These are phyloP conservation scores for Albophoma yamanashiensis DNA, from an alignment of 2,329 filamentous ascomycete species.

Conservation along the genomic window DNA sequence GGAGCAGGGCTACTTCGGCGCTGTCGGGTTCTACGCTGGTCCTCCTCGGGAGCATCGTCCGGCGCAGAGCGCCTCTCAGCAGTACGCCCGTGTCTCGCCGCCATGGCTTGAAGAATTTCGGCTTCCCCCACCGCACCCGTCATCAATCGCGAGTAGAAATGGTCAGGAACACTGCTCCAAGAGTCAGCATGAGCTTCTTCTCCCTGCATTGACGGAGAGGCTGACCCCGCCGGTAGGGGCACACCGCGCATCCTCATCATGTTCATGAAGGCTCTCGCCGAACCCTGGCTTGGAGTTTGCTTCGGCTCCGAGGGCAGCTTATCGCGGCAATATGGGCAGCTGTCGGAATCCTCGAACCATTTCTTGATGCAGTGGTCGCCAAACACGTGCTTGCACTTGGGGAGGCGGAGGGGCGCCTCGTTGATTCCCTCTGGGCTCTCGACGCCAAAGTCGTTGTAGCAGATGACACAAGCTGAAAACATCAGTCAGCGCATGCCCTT, in stretches of 20 bases:
- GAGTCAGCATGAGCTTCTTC: background rate
- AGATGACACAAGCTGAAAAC: constrained; percentile 46
- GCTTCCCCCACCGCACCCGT: constrained; percentile 4
- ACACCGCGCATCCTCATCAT: constrained; percentile 18
- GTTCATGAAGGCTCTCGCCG: constrained; percentile 17
- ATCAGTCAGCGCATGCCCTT: background rate
- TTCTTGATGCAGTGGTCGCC: constrained; percentile 54
- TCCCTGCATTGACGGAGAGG: background rate
- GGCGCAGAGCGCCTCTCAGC: constrained; percentile 16
- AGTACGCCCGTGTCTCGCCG: constrained; percentile 5
- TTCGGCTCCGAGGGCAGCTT: constrained; percentile 43
- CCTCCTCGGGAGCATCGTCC: constrained; percentile 12
- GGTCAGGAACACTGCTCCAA: constrained; percentile 7
- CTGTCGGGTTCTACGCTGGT: constrained; percentile 17
- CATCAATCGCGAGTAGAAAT: constrained; percentile 9
- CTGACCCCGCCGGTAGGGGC: constrained; percentile 12
- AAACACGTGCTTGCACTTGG: constrained; percentile 54
- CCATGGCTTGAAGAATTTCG: constrained; percentile 7
- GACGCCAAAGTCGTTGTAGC: constrained; percentile 51
- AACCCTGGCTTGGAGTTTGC: constrained; percentile 3
- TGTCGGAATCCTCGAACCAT: constrained; percentile 53
- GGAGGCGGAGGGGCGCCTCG: constrained; percentile 46
- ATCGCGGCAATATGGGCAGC: constrained; percentile 53
- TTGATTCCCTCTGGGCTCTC: constrained; percentile 45
- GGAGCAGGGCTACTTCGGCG: constrained; percentile 10